These are phyloP conservation scores for Hyphopichia khmerensis DNA, from an alignment of 1,139 yeast genomes.

Conservation along the genomic window DNA sequence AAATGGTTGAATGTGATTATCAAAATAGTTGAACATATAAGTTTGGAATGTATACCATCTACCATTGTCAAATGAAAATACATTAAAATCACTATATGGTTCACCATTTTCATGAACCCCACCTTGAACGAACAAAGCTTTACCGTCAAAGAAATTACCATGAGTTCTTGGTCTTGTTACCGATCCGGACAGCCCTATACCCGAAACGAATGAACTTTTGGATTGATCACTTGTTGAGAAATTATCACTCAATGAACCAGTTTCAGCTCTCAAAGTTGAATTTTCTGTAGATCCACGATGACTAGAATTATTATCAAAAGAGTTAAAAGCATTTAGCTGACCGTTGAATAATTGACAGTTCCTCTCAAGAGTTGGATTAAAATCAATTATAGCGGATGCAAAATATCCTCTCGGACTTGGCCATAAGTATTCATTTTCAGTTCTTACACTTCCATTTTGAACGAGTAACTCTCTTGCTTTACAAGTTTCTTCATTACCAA, in stretches of 20 bases:
- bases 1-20: constrained; percentile 22
- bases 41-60: constrained; percentile 36
- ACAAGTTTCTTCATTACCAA: constrained; percentile 4
- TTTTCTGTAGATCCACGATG: not conserved
- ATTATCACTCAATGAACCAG: constrained; percentile 3
- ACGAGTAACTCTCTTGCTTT: not conserved
- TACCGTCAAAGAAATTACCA: constrained; percentile 23
- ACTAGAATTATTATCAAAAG: not conserved
- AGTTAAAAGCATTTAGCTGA: not conserved
- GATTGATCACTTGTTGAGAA: constrained; percentile 1
- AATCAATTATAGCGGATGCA: constrained; percentile 34
- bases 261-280: not conserved
- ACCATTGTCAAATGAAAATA: constrained; percentile 34
- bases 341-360: constrained; percentile 4
- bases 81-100: constrained; percentile 33
- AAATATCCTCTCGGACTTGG: constrained; percentile 45
- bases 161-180: constrained; percentile 9
- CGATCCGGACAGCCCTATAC: not conserved
- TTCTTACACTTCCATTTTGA: constrained; percentile 9
- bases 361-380: constrained; percentile 18
- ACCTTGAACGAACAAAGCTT: constrained; percentile 41
- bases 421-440: constrained; percentile 15
- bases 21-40: constrained; percentile 37
- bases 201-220: not conserved
- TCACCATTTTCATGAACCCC: constrained; percentile 35